phyloP scores from a whole-genome alignment of 495 filamentous ascomycete species.

The Hyaloscypha hepaticicola region DNA sequence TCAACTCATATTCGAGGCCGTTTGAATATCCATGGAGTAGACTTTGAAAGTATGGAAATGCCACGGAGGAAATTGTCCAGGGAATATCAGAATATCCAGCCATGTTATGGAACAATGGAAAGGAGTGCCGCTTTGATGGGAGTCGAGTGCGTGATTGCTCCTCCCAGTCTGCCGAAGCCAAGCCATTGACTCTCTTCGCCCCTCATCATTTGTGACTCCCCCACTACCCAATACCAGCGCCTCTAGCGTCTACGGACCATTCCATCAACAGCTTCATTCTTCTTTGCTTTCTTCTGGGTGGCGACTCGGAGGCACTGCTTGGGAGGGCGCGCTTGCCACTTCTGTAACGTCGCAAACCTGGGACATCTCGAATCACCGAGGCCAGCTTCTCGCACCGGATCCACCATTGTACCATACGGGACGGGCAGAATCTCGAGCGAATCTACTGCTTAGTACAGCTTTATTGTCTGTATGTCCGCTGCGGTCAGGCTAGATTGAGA shows the following conservation, averaged over 20 bases:
- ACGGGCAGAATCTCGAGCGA: not conserved
- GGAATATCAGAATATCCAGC: too few species aligned
- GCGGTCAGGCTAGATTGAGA: not conserved
- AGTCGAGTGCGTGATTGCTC: not conserved
- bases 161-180: not conserved
- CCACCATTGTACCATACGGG: not conserved
- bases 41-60: too few species aligned
- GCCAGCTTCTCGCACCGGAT: not conserved
- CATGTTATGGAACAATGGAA: too few species aligned
- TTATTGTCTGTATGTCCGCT: constrained; percentile 14
- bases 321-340: not conserved
- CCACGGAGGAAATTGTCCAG: too few species aligned
- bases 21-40: too few species aligned
- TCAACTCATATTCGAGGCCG: too few species aligned
- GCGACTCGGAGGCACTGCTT: not conserved
- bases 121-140: not conserved
- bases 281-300: not conserved
- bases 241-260: constrained; percentile 26
- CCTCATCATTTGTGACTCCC: constrained; percentile 1
- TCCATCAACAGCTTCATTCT: constrained; percentile 12
- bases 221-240: constrained; percentile 18
- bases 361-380: not conserved
- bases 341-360: too few species aligned
- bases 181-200: not conserved
- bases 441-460: constrained; percentile 2